Percentiles rank a stretch among this genome's conserved stretches.
Conservation (phyloP, 2,329 filamentous ascomycete genomes). For the Alternaria arbusti region DNA sequence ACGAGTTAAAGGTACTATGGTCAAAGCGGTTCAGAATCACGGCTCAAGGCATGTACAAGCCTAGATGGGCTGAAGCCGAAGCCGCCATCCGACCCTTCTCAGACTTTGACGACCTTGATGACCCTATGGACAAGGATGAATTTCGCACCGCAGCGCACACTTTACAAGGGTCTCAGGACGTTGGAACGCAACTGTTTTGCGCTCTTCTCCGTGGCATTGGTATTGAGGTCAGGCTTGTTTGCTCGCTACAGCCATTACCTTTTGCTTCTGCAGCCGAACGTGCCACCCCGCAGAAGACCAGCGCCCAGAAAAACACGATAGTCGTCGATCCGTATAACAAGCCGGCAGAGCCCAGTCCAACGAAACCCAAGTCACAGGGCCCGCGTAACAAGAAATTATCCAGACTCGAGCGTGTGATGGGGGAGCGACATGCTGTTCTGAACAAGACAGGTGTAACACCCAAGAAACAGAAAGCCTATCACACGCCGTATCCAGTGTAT, state of each 20-base stretch:
- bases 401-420: conserved; percentile 40
- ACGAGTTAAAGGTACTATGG: conserved; percentile 71
- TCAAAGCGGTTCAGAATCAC: conserved; percentile 72
- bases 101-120: conserved; percentile 67
- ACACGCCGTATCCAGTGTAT: conserved; percentile 82
- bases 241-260: conserved; percentile 83
- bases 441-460: conserved; percentile 38
- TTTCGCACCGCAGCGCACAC: conserved; percentile 74
- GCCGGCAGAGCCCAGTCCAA: conserved; percentile 17
- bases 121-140: conserved; percentile 71
- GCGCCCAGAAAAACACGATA: conserved; percentile 29
- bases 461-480: conserved; percentile 59
- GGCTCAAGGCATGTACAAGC: conserved; percentile 54
- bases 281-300: conserved; percentile 34
- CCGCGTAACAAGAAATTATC: conserved; percentile 41
- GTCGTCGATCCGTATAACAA: conserved; percentile 42
- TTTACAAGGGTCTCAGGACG: conserved; percentile 82
- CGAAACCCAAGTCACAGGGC: conserved; percentile 24
- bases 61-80: conserved; percentile 74
- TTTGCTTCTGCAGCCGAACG: conserved; percentile 60
- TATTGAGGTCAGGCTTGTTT: conserved; percentile 82
- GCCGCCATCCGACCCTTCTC: conserved; percentile 61
- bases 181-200: conserved; percentile 90
- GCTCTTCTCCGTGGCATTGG: conserved; percentile 83
- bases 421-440: conserved; percentile 34